A percentile compares a stretch with the other conserved stretches of the same genome.
Conservation (phyloP, 345 rosid genomes). For the Populus pruinosa region DNA sequence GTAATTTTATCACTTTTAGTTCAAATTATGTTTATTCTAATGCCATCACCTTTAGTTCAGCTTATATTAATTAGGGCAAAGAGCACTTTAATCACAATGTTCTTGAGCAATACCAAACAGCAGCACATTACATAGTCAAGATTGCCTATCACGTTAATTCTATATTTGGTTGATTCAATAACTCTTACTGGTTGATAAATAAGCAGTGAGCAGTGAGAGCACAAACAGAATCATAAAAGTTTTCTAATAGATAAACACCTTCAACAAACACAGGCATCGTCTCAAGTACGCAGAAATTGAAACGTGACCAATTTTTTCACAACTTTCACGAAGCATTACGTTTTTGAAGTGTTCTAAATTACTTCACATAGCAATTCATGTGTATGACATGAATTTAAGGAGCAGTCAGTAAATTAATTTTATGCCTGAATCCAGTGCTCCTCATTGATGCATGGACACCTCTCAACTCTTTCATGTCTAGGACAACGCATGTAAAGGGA, state of each 20-base stretch:
- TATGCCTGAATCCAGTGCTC: background rate
- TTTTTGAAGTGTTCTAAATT: background rate
- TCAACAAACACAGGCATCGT: background rate
- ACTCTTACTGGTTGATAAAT: background rate
- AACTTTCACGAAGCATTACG: background rate
- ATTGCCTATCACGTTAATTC: background rate
- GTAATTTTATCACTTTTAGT: background rate
- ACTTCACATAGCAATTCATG: background rate
- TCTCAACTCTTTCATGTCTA: background rate
- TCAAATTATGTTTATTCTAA: too few relatives aligned
- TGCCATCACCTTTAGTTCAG: background rate
- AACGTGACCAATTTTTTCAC: background rate
- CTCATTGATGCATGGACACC: background rate
- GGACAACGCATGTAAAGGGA: background rate
- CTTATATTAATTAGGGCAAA: background rate
- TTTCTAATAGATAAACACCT: background rate
- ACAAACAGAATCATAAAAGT: background rate
- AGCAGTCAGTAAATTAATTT: background rate
- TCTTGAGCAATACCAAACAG: background rate
- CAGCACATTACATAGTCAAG: background rate
- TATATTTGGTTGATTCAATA: too few relatives aligned
- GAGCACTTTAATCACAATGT: background rate
- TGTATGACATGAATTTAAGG: background rate
- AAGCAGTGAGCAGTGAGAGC: background rate
- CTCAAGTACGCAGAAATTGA: background rate